Conservation (phyloP, 2,329 filamentous ascomycete species). For the Cladophialophora psammophila region DNA sequence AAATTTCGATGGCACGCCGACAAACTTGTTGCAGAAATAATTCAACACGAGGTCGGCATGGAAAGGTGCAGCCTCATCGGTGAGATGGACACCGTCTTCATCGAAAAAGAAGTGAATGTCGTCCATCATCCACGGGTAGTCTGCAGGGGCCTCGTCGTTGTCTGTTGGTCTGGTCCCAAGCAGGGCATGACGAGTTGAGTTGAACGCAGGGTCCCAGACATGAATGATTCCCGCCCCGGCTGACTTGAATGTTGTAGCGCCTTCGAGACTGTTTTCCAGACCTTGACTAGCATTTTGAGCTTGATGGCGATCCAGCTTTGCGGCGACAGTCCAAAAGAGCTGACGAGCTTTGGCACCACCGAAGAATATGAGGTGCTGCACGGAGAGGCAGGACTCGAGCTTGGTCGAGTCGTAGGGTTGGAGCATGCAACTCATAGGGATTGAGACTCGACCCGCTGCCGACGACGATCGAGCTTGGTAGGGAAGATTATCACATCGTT, state of each 20-base stretch:
- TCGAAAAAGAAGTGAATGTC: slow-evolving; percentile 50
- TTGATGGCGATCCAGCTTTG: slow-evolving; percentile 52
- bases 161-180: not conserved
- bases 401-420: slow-evolving; percentile 62
- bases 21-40: slow-evolving; percentile 61
- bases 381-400: slow-evolving; percentile 60
- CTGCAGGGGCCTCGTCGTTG: slow-evolving; percentile 49
- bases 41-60: slow-evolving; percentile 64
- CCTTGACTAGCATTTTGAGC: slow-evolving; percentile 1
- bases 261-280: not conserved
- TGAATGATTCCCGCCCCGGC: slow-evolving; percentile 6
- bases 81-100: slow-evolving; percentile 59
- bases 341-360: slow-evolving; percentile 68
- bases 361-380: slow-evolving; percentile 63
- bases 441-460: slow-evolving; percentile 58
- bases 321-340: slow-evolving; percentile 65
- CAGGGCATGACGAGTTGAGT: slow-evolving; percentile 6
- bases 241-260: slow-evolving; percentile 5
- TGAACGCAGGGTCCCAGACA: slow-evolving; percentile 10
- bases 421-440: slow-evolving; percentile 66
- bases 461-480: slow-evolving; percentile 61
- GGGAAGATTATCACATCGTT: slow-evolving; percentile 61
- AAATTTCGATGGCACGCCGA: slow-evolving; percentile 50
- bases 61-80: slow-evolving; percentile 54
- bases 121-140: slow-evolving; percentile 54